Evolutionary conservation across 2,329 filamentous ascomycete genomes (phyloP).

Genomic region (Ophidiomyces ophidiicola): DNA sequence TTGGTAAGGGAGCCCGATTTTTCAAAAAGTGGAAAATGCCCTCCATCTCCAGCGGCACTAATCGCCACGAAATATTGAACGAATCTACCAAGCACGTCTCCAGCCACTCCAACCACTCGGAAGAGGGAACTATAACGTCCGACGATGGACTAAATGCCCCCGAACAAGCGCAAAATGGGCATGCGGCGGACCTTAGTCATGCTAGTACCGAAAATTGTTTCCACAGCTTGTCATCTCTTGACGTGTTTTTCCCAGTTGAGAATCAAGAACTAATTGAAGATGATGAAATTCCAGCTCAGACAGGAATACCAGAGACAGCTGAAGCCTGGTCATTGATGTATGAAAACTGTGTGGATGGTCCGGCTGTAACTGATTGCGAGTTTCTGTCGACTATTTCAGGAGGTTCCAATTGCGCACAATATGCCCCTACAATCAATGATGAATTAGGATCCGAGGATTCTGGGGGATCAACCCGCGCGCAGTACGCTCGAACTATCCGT

Average conservation of each 20-base stretch:
- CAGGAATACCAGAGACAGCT: slow-evolving; percentile 3
- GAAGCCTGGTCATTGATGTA: slow-evolving; percentile 14
- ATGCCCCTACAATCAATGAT: slow-evolving; percentile 1
- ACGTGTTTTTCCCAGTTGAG: not conserved
- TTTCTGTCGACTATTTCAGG: not conserved
- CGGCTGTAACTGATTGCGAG: slow-evolving; percentile 1
- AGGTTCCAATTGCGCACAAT: slow-evolving; percentile 2
- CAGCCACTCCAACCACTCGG: not conserved
- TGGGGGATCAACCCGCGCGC: not conserved
- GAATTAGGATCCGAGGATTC: not conserved
- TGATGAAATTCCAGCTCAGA: not conserved
- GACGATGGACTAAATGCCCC: not conserved
- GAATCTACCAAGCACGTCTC: too few relatives aligned
- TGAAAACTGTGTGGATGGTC: slow-evolving; percentile 12
- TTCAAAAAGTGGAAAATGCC: slow-evolving; percentile 5
- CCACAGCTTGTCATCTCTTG: not conserved
- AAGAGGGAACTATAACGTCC: not conserved
- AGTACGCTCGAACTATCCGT: not conserved
- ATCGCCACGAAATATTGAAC: too few relatives aligned
- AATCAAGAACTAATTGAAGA: not conserved
- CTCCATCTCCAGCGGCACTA: slow-evolving; percentile 1
- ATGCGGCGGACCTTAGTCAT: not conserved
- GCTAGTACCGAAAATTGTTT: not conserved
- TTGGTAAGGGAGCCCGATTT: not conserved
- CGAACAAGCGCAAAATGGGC: not conserved